Evolutionary conservation across 1,284 basidiomycete genomes (phyloP), one percentile per base, ranked within the genome.

Genomic region (Ganoderma boninense): DNA sequence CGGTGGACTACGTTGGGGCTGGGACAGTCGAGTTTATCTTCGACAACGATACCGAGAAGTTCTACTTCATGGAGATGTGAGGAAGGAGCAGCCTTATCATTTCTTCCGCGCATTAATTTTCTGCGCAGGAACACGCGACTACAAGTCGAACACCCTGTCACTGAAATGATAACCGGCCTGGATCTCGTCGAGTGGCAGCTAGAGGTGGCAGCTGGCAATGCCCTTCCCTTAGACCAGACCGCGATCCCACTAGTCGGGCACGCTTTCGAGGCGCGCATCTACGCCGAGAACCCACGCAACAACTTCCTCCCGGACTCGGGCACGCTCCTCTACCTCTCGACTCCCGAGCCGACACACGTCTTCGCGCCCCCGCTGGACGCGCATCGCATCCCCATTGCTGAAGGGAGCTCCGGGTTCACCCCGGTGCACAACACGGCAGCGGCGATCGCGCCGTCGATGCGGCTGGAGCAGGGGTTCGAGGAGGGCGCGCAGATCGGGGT

Each of bases 181-280:
- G 97, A 98, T 78, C 88, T 98, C 6, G 97, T 98, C 8, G 92
- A 97, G 82, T 97, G 96, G 96, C 97, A 98, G 80, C 85, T 98
- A 26, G 92, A 95, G 84, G 93, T 97, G 35, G 96, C 97, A 14
- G 92, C 93, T 3, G 96, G 97, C 0, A 97, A 97, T 79, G 86
- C 90, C 0, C 86, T 98, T 26, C 95, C 96, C 8, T 84, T 97
- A 46, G 77, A 81, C 0, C 97, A 98, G 82, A 85, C 88, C 0
- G 84, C 92, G 44, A 92, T 98, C 66, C 93, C 92, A 23, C 91
- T 95, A 67, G 89, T 94, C 4, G 97, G 97, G 2, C 96, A 98
- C 76, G 94, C 97, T 0, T 98, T 98, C 76, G 97, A 98, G 82
- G 96, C 96, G 16, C 90, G 97, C n/a, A 97, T 98, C 75, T 98